These are phyloP conservation scores for Tricholoma furcatifolium DNA, from an alignment of 768 basidiomycete genomes.

Conservation along the genomic window DNA sequence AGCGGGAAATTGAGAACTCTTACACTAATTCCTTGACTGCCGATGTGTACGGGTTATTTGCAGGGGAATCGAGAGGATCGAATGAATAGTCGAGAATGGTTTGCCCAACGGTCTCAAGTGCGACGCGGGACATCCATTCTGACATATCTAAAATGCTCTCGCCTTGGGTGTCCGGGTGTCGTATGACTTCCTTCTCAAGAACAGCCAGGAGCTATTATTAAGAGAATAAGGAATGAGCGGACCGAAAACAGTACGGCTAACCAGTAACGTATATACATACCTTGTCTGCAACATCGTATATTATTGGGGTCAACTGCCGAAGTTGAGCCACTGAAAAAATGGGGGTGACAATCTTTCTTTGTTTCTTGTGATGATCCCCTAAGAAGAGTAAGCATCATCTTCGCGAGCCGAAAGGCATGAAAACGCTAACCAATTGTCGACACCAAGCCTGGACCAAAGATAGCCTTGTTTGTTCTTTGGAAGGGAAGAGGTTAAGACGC, in stretches of 20 bases:
- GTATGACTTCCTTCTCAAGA: constrained; percentile 22
- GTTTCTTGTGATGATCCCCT: constrained; percentile 45
- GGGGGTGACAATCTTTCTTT: constrained; percentile 47
- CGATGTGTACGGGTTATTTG: constrained; percentile 42
- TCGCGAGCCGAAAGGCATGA: not conserved
- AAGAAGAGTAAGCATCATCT: not conserved
- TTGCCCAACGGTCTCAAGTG: constrained; percentile 43
- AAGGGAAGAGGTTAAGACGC: not conserved
- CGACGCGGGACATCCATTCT: constrained; percentile 44
- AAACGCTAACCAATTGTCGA: constrained; percentile 31
- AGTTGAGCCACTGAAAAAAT: constrained; percentile 48
- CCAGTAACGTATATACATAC: constrained; percentile 24
- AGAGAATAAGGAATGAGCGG: not conserved
- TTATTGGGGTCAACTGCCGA: constrained; percentile 40
- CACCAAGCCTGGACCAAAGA: constrained; percentile 48
- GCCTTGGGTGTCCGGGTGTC: constrained; percentile 1
- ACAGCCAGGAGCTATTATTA: constrained; percentile 28
- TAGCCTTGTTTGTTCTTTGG: constrained; percentile 39
- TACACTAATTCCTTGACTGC: constrained; percentile 47
- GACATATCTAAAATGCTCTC: constrained; percentile 40
- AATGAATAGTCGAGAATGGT: constrained; percentile 46
- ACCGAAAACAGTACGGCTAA: not conserved
- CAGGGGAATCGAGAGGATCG: constrained; percentile 41
- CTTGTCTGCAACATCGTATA: constrained; percentile 44
- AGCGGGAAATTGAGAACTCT: constrained; percentile 9